Conservation (phyloP, 768 basidiomycete species). For the Boletus pseudopeckii region DNA sequence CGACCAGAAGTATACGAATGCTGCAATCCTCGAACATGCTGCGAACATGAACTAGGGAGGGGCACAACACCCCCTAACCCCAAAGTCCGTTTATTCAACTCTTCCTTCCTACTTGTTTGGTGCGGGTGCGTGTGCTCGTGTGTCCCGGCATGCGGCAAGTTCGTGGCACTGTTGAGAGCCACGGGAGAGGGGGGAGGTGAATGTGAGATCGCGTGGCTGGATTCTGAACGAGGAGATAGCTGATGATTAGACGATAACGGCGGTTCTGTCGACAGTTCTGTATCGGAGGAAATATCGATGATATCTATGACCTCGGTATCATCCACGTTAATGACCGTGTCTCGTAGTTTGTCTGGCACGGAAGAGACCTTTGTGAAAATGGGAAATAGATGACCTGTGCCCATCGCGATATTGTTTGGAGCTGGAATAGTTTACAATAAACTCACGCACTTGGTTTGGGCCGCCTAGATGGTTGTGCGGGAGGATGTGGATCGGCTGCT, state of each 20-base stretch:
- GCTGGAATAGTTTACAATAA: background rate
- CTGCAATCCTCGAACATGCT: constrained; percentile 64
- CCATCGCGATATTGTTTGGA: background rate
- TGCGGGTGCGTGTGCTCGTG: background rate
- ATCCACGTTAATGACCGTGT: constrained; percentile 13
- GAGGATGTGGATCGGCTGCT: background rate
- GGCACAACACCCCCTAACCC: constrained; percentile 29
- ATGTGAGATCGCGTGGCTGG: constrained; percentile 1
- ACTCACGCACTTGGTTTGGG: constrained; percentile 23
- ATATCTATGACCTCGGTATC: constrained; percentile 18
- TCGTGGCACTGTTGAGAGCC: constrained; percentile 3
- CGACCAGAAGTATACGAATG: constrained; percentile 29
- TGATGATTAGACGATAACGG: constrained; percentile 3
- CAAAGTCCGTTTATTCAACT: background rate
- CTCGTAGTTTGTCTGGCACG: background rate
- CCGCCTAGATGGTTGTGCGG: background rate
- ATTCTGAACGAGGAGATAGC: constrained; percentile 11
- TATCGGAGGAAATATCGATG: constrained; percentile 21
- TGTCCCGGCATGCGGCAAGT: constrained; percentile 1
- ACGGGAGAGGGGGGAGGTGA: constrained; percentile 5
- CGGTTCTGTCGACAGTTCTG: constrained; percentile 14
- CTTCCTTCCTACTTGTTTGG: constrained; percentile 4
- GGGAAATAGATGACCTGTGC: constrained; percentile 24
- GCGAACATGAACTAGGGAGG: constrained; percentile 47
- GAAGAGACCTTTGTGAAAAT: constrained; percentile 21